Conservation (phyloP, 352 stramenopile species). For the Ophiocytium majus region DNA sequence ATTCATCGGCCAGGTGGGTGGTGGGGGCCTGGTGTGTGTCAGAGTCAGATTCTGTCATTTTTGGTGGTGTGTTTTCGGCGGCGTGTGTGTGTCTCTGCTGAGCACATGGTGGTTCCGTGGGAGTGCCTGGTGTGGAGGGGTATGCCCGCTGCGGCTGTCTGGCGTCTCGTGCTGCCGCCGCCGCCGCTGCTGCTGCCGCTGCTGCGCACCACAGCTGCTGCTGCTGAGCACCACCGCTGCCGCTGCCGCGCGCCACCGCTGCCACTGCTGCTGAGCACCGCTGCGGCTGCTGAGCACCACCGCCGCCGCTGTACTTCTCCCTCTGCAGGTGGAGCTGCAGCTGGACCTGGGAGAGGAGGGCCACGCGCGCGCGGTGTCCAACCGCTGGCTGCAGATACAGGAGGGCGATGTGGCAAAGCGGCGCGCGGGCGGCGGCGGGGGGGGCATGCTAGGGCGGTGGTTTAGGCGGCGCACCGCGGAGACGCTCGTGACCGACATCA, state of each 20-base stretch:
- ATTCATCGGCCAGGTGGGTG: slow-evolving; percentile 10
- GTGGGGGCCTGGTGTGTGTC: too few relatives aligned
- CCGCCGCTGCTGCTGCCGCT: neutral
- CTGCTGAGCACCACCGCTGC: neutral
- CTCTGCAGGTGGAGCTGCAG: neutral
- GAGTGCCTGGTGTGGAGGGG: too few relatives aligned
- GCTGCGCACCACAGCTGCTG: too few relatives aligned
- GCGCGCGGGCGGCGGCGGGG: neutral
- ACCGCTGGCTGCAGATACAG: neutral
- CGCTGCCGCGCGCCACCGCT: neutral
- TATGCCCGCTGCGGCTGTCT: neutral
- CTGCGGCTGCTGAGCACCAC: neutral
- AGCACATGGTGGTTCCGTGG: too few relatives aligned
- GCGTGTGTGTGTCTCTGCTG: too few relatives aligned
- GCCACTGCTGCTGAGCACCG: neutral
- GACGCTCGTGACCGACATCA: neutral
- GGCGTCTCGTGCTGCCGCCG: neutral
- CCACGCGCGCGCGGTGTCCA: neutral
- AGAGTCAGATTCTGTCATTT: too few relatives aligned
- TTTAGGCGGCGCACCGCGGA: neutral
- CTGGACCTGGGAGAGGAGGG: neutral
- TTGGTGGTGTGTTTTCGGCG: too few relatives aligned
- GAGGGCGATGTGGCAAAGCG: neutral
- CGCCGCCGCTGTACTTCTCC: neutral
- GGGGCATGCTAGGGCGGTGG: neutral